Conservation (phyloP, 2,329 filamentous ascomycete species). For the Trichophyton benhamiae region DNA sequence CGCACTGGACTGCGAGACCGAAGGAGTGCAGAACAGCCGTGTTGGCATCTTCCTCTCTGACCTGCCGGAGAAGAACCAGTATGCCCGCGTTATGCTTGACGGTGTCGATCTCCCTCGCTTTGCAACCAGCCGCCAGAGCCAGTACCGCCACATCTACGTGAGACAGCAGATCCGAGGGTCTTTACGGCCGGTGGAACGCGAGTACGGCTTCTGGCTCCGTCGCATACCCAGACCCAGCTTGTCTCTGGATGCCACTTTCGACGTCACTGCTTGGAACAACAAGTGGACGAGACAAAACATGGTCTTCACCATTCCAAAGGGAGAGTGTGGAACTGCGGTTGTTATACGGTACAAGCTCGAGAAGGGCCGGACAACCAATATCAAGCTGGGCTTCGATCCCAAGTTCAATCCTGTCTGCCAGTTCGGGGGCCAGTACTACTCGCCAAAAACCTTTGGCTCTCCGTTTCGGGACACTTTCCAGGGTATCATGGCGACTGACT, state of each 20-base stretch:
- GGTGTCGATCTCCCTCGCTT: conserved; percentile 2
- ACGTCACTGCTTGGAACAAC: conserved; percentile 4
- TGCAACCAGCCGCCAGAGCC: neutral
- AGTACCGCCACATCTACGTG: conserved; percentile 6
- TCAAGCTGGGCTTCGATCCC: conserved; percentile 8
- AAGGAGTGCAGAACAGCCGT: neutral
- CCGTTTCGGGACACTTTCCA: conserved; percentile 4
- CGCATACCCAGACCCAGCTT: neutral
- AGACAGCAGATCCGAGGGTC: conserved; percentile 1
- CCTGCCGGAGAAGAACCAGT: conserved; percentile 6
- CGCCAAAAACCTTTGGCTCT: neutral
- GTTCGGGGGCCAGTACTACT: conserved; percentile 6
- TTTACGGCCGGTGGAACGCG: neutral
- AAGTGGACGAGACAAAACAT: neutral
- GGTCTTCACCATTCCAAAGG: conserved; percentile 4
- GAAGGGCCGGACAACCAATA: neutral
- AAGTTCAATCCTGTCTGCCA: conserved; percentile 8
- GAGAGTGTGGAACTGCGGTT: neutral
- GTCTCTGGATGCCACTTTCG: neutral
- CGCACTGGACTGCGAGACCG: conserved; percentile 12
- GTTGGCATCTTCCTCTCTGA: conserved; percentile 3
- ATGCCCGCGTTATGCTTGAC: conserved; percentile 1
- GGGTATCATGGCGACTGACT: conserved; percentile 4
- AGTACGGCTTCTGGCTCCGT: conserved; percentile 7
- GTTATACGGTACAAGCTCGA: conserved; percentile 5